phyloP scores from a whole-genome alignment of 2,329 filamentous ascomycete species.

The Daldinia sp. region DNA sequence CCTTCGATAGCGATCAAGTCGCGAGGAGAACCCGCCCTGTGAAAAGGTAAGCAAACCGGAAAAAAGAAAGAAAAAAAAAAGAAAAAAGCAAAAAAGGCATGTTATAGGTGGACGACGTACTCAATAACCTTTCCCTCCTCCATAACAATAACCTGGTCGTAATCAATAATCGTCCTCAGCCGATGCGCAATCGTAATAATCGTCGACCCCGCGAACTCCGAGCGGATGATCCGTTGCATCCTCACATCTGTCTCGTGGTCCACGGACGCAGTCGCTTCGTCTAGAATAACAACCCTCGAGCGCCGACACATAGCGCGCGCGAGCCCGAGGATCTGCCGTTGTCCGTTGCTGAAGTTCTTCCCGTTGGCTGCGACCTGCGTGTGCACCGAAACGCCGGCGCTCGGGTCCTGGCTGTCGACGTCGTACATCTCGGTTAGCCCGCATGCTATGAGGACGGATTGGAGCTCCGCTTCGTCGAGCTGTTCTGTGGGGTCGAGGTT shows the following conservation, averaged over 20 bases:
- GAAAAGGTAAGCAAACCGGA: conserved; percentile 1
- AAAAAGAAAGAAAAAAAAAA: neutral
- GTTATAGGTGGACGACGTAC: conserved; percentile 3
- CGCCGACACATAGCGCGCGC: conserved; percentile 33
- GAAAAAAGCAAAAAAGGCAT: neutral
- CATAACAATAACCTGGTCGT: conserved; percentile 57
- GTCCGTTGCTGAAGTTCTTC: conserved; percentile 34
- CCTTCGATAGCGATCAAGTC: conserved; percentile 14
- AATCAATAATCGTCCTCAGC: conserved; percentile 57
- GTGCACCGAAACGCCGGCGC: neutral
- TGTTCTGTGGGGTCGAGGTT: conserved; percentile 18
- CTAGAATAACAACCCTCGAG: conserved; percentile 36
- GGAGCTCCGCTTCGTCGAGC: conserved; percentile 12
- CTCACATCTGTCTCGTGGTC: conserved; percentile 47
- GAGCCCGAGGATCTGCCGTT: conserved; percentile 37
- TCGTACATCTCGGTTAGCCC: neutral
- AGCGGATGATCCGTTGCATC: conserved; percentile 46
- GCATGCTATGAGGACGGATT: conserved; percentile 8
- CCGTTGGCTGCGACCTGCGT: conserved; percentile 20
- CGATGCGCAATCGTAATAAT: conserved; percentile 57
- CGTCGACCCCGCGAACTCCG: conserved; percentile 56
- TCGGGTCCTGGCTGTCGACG: neutral
- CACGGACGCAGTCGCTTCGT: conserved; percentile 44
- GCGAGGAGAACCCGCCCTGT: conserved; percentile 10
- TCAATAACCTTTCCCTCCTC: conserved; percentile 55